These are phyloP conservation scores for Austroboletus eburneus DNA, from an alignment of 768 basidiomycete species.

Conservation along the genomic window DNA sequence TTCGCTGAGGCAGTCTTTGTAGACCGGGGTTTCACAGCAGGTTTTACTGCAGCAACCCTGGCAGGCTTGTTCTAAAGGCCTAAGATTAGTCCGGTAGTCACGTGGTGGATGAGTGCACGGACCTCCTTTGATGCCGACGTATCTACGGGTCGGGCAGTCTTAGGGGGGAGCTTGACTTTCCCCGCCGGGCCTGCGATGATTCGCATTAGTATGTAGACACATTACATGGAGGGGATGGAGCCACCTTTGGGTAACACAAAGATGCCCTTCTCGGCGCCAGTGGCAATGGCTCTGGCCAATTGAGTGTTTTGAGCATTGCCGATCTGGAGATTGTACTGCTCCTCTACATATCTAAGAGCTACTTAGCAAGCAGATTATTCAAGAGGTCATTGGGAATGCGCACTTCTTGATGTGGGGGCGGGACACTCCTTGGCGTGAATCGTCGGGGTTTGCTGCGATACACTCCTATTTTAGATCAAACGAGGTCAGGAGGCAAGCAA, in stretches of 20 bases:
- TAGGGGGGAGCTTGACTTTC: slow-evolving; percentile 68
- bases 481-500: slow-evolving; percentile 18
- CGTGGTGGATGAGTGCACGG: slow-evolving; percentile 27
- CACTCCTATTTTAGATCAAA: slow-evolving; percentile 61
- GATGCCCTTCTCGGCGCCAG: slow-evolving; percentile 77
- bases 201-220: slow-evolving; percentile 3
- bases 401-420: slow-evolving; percentile 93
- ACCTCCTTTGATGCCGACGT: slow-evolving; percentile 57
- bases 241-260: slow-evolving; percentile 89
- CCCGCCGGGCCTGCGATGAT: slow-evolving; percentile 40
- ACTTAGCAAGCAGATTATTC: slow-evolving; percentile 16
- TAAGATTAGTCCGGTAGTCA: slow-evolving; percentile 15
- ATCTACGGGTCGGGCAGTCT: slow-evolving; percentile 45
- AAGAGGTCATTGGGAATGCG: slow-evolving; percentile 25
- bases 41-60: slow-evolving; percentile 30
- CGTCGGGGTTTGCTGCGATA: slow-evolving; percentile 67
- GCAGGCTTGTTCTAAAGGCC: slow-evolving; percentile 26
- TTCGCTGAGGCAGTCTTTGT: slow-evolving; percentile 26
- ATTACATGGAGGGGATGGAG: slow-evolving; percentile 2
- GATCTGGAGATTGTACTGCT: slow-evolving; percentile 76
- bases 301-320: slow-evolving; percentile 74
- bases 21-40: slow-evolving; percentile 21
- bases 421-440: slow-evolving; percentile 80
- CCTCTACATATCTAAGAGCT: slow-evolving; percentile 68
- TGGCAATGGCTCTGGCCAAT: slow-evolving; percentile 74